Base-by-base conservation (phyloP, 1,139 yeast genomes). In the Pichia sp. region DNA sequence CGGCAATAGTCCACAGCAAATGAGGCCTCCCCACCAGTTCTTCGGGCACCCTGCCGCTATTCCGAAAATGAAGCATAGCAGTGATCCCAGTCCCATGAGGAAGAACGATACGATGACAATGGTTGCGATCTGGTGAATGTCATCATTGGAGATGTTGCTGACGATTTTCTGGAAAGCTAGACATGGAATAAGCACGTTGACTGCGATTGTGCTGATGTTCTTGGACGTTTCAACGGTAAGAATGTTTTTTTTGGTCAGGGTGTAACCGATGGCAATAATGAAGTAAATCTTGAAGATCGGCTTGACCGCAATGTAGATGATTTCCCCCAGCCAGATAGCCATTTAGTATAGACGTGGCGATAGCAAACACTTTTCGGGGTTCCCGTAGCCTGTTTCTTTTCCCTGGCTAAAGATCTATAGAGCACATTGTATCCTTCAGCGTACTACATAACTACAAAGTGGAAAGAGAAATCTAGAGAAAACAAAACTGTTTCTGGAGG, bases 201-300 rank as follows among this genome's bases (percentile, higher is more conserved):
- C 85, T 16, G 89, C 81, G 59, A 87, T 76, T 56, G 84, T 83
- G 10, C 95, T 85, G 31, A 90, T 77, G 56, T 88, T 90, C 61
- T 87, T 72, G 41, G 88, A 80, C 14, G 93, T 84, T 48, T 89
- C 84, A 42, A 88, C 90, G 0, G 87, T 76, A n/a, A 91, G 73
- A 41, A 90, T 78, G 64, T 87, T 85, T 59, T 73, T 74, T 60
- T 78, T 80, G 6, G 95, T 92, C 9, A 90, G 72, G 41, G 74
- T 67, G 63, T 75, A 87, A 6, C 97, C 97, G 17, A 85, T 71
- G 2, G 77, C 84, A 6, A 89, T 79, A 64, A 89, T 86, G 63
- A 87, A 72, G 64, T 90, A 89, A 61, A 91, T 89, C 72, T 92
- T 91, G 72, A 90, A 76, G 57, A 91, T 85, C 29, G 97, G 97